These are phyloP conservation scores for Aspergillus coremiiformis DNA, from an alignment of 495 filamentous ascomycete genomes.

Conservation along the genomic window DNA sequence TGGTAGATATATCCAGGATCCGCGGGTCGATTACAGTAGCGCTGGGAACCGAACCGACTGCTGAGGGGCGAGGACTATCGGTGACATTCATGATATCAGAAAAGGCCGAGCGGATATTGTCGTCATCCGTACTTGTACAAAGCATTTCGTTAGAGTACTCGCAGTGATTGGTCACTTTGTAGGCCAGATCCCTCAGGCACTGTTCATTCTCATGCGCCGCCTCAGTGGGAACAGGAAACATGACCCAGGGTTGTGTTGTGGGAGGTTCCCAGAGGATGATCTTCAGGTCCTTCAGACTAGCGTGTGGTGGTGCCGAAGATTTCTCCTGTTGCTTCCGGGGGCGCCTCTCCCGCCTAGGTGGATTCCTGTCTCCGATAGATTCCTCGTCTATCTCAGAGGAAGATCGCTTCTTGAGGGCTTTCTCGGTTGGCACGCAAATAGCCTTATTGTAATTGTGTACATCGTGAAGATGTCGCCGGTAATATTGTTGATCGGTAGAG, in stretches of 20 bases:
- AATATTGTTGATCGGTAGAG: not conserved
- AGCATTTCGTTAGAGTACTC: not conserved
- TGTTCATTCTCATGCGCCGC: not conserved
- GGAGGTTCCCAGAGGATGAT: not conserved
- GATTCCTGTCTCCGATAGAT: not conserved
- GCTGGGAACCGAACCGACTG: not conserved
- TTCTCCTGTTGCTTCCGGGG: not conserved
- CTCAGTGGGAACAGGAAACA: not conserved
- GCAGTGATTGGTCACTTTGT: not conserved
- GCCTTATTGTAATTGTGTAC: constrained; percentile 4
- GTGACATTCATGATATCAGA: not conserved
- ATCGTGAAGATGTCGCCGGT: constrained; percentile 3
- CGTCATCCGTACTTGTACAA: not conserved
- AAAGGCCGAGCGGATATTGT: not conserved
- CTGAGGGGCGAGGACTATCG: not conserved
- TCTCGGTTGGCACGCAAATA: not conserved
- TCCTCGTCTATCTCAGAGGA: not conserved
- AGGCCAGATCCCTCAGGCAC: not conserved
- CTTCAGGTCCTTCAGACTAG: not conserved
- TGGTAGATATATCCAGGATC: not conserved
- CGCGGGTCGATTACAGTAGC: not conserved
- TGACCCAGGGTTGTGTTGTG: not conserved
- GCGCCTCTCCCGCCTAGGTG: not conserved
- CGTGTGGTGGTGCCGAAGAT: not conserved
- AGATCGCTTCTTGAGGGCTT: not conserved